Evolutionary conservation across 1,139 yeast species (phyloP).

Genomic region (Blastobotrys capitulatus): DNA sequence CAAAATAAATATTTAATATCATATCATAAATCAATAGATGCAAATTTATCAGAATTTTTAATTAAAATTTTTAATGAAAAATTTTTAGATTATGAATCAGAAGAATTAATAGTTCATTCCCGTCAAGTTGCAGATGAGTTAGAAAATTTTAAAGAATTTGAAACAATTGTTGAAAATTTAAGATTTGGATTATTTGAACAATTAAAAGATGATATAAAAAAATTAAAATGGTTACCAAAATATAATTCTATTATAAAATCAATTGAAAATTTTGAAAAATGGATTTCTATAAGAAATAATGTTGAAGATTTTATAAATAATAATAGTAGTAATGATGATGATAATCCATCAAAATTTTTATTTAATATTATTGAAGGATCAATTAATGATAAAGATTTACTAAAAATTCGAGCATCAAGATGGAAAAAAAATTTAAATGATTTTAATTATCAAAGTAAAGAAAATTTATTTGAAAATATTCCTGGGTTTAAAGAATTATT

Average conservation of each 20-base stretch:
- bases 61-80: constrained; percentile 1
- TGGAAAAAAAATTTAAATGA: not conserved
- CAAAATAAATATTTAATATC: not conserved
- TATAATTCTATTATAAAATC: not conserved
- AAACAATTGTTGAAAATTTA: not conserved
- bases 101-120: not conserved
- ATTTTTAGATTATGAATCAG: not conserved
- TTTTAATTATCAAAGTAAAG: not conserved
- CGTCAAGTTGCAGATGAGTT: not conserved
- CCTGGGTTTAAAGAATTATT: not conserved
- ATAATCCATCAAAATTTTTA: constrained; percentile 1
- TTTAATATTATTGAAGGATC: not conserved
- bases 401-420: not conserved
- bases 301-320: not conserved
- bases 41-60: not conserved
- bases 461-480: not conserved
- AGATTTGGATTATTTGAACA: not conserved
- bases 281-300: not conserved
- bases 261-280: not conserved
- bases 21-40: not conserved
- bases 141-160: not conserved
- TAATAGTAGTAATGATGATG: not conserved
- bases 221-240: not conserved
- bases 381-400: not conserved
- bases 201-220: not conserved